Percentiles rank a stretch among this genome's conserved stretches.
phyloP scores from a whole-genome alignment of 2,329 filamentous ascomycete genomes.

The Plenodomus tracheiphilus region DNA sequence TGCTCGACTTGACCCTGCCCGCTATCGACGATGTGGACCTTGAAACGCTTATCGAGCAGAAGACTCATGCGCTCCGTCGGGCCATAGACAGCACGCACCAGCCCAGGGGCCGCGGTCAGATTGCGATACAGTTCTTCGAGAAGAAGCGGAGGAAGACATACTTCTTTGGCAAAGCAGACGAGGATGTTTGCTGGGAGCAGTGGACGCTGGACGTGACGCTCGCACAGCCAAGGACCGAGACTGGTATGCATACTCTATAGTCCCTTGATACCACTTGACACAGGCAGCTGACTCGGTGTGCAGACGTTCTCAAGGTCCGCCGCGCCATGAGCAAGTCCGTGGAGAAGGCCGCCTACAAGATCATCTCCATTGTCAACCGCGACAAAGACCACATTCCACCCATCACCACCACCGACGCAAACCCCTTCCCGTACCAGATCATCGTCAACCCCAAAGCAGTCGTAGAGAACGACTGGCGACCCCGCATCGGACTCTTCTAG shows the following conservation, averaged over 20 bases:
- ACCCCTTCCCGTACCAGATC: constrained; percentile 95
- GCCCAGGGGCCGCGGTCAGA: constrained; percentile 70
- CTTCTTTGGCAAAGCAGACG: constrained; percentile 72
- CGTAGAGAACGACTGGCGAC: constrained; percentile 71
- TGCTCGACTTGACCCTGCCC: constrained; percentile 87
- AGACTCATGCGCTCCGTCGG: constrained; percentile 76
- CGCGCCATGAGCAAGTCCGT: constrained; percentile 90
- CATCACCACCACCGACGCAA: constrained; percentile 87
- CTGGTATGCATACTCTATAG: constrained; percentile 60
- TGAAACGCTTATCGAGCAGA: constrained; percentile 90
- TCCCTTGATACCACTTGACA: neutral
- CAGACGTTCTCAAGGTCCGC: constrained; percentile 85
- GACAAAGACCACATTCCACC: constrained; percentile 97
- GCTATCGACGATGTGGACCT: constrained; percentile 89
- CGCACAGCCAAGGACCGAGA: constrained; percentile 84
- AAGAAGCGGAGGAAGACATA: constrained; percentile 82
- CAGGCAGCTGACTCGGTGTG: neutral
- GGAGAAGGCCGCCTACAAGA: constrained; percentile 84
- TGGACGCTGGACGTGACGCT: constrained; percentile 96
- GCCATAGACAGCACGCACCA: constrained; percentile 66
- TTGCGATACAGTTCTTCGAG: constrained; percentile 92
- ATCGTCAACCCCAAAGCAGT: constrained; percentile 74
- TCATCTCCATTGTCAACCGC: constrained; percentile 81
- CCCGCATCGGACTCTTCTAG: constrained; percentile 65
- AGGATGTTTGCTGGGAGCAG: constrained; percentile 95